These are phyloP conservation scores for Wickerhamomyces subpelliculosus DNA, from an alignment of 805 yeast species.

Conservation along the genomic window DNA sequence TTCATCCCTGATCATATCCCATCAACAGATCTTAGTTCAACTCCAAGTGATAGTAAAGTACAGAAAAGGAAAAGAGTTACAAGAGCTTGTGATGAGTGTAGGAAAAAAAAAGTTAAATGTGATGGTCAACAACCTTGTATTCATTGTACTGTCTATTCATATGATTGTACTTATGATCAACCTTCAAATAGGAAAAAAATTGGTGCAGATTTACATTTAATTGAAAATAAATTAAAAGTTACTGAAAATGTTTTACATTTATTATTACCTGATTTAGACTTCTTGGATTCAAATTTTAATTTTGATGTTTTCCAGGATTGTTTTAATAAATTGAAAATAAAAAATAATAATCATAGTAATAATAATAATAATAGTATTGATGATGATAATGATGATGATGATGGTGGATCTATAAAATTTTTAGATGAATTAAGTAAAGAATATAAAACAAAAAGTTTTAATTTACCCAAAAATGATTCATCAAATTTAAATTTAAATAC, in stretches of 20 bases:
- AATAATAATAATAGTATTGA: too few species aligned
- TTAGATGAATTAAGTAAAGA: slow-evolving; percentile 4
- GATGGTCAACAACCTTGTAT: slow-evolving; percentile 76
- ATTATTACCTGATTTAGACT: slow-evolving; percentile 34
- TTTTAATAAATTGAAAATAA: slow-evolving; percentile 2
- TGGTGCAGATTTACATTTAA: slow-evolving; percentile 22
- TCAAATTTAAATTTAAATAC: too few species aligned
- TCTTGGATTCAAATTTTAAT: slow-evolving; percentile 24
- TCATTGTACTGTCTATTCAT: slow-evolving; percentile 78
- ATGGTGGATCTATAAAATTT: slow-evolving; percentile 3
- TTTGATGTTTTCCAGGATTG: slow-evolving; percentile 17
- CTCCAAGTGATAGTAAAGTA: slow-evolving; percentile 6
- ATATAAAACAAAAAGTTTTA: slow-evolving; percentile 5
- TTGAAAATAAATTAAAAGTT: slow-evolving; percentile 28
- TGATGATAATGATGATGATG: too few species aligned
- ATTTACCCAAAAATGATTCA: slow-evolving; percentile 1
- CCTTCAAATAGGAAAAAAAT: slow-evolving; percentile 36
- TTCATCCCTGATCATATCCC: background rate
- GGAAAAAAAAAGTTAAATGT: slow-evolving; percentile 63
- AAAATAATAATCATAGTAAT: too few species aligned
- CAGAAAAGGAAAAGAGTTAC: slow-evolving; percentile 59
- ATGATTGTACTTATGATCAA: slow-evolving; percentile 79
- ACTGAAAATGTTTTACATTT: slow-evolving; percentile 29
- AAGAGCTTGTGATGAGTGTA: slow-evolving; percentile 20
- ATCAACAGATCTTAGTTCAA: background rate